A percentile compares a stretch with the other conserved stretches of the same genome.
Evolutionary conservation across 306 rosid species (phyloP).

Genomic region (Oemleria cerasiformis): DNA sequence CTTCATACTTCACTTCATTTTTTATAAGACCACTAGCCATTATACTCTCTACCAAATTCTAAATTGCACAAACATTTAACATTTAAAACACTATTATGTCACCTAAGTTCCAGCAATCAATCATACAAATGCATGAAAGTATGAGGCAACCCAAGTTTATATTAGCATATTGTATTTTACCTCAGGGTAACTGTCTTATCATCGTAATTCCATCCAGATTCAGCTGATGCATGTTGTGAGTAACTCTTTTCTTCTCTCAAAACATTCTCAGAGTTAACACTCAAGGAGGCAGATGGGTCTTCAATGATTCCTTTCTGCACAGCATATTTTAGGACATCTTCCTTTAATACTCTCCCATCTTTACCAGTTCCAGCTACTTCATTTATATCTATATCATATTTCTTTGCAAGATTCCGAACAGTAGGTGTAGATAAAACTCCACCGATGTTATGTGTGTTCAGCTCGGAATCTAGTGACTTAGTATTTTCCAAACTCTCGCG

Average conservation of each 20-base stretch:
- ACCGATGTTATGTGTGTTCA: constrained; percentile 27
- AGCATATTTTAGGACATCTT: constrained; percentile 64
- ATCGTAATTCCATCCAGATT: constrained; percentile 32
- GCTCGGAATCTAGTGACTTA: constrained; percentile 36
- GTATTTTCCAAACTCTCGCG: constrained; percentile 35
- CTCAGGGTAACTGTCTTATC: constrained; percentile 66
- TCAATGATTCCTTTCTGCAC: constrained; percentile 48
- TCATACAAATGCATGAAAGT: constrained; percentile 4
- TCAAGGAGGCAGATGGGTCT: constrained; percentile 35
- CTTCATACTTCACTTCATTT: constrained; percentile 3
- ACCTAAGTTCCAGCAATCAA: constrained; percentile 1
- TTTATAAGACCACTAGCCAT: constrained; percentile 1
- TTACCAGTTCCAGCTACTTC: constrained; percentile 73
- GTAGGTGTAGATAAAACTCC: constrained; percentile 79
- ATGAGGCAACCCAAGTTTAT: constrained; percentile 4
- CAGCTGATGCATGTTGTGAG: constrained; percentile 23
- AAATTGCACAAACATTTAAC: background rate
- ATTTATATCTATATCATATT: constrained; percentile 63
- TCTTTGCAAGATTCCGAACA: constrained; percentile 74
- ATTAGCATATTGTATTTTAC: constrained; percentile 39
- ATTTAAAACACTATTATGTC: background rate
- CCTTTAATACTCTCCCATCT: constrained; percentile 80
- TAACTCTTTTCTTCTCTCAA: constrained; percentile 34
- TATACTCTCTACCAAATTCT: background rate
- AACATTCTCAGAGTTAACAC: constrained; percentile 32